Percentiles rank a stretch among this genome's conserved stretches.
phyloP scores from a whole-genome alignment of 208 protist species.

The Acanthamoeba triangularis region DNA sequence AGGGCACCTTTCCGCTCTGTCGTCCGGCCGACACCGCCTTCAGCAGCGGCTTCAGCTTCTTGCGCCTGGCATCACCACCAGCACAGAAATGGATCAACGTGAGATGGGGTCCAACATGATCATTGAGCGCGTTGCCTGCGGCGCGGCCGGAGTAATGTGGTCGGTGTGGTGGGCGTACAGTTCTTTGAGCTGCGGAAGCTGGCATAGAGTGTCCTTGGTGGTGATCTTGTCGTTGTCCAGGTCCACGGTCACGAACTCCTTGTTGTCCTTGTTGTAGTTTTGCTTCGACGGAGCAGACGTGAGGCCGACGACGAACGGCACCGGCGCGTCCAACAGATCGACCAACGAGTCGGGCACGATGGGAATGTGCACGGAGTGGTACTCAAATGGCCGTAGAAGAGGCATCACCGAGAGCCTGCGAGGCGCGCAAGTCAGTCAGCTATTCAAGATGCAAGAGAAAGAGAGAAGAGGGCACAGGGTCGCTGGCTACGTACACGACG shows the following conservation, averaged over 20 bases:
- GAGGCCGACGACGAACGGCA: conserved; percentile 59
- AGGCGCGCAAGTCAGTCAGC: neutral
- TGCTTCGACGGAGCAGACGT: neutral
- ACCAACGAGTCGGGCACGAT: conserved; percentile 14
- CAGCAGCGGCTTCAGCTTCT: conserved; percentile 52
- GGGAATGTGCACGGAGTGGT: conserved; percentile 36
- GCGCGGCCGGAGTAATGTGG: neutral
- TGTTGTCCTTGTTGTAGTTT: conserved; percentile 15
- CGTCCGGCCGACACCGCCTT: neutral
- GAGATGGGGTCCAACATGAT: neutral
- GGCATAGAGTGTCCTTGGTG: neutral
- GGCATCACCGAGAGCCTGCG: conserved; percentile 40
- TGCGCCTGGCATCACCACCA: conserved; percentile 13
- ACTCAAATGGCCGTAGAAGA: conserved; percentile 42
- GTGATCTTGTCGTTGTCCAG: conserved; percentile 71
- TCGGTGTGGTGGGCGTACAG: neutral
- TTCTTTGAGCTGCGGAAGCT: conserved; percentile 61
- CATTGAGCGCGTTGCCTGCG: no score
- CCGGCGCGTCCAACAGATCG: conserved; percentile 41
- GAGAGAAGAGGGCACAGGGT: neutral
- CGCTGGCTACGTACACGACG: conserved; percentile 22
- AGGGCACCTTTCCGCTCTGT: conserved; percentile 31
- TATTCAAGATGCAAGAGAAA: neutral
- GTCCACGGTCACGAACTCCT: conserved; percentile 45
- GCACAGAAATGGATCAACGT: neutral